phyloP scores from a whole-genome alignment of 1,284 basidiomycete genomes.

The Naganishia cerealis region DNA sequence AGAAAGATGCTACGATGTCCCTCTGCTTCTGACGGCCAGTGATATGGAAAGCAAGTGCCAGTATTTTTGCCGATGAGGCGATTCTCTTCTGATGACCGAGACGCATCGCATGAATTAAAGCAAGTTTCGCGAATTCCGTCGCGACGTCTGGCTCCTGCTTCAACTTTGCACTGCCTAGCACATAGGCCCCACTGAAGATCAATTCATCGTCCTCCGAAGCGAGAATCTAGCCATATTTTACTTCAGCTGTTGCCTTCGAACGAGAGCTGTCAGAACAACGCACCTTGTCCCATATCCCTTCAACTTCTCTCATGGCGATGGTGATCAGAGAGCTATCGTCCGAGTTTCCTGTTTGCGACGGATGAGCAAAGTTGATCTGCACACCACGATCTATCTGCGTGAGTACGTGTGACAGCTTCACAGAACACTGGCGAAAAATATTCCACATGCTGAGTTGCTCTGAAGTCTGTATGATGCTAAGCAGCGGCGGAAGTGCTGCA shows the following conservation, averaged over 20 bases:
- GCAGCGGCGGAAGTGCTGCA: conserved; percentile 42
- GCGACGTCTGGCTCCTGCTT: neutral
- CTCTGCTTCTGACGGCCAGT: neutral
- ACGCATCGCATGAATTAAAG: conserved; percentile 4
- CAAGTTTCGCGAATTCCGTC: conserved; percentile 10
- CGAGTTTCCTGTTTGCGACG: neutral
- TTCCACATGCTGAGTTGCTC: conserved; percentile 44
- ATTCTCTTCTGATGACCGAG: conserved; percentile 13
- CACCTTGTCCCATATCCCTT: conserved; percentile 33
- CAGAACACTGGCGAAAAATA: conserved; percentile 41
- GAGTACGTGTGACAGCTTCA: conserved; percentile 44
- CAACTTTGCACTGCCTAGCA: conserved; percentile 18
- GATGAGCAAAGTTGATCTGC: conserved; percentile 11
- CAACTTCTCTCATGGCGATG: conserved; percentile 20
- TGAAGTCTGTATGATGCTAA: conserved; percentile 42
- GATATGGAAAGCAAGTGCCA: conserved; percentile 15
- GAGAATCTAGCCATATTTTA: conserved; percentile 16
- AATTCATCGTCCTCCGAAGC: conserved; percentile 30
- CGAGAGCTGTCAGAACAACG: neutral
- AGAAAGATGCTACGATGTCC: conserved; percentile 13
- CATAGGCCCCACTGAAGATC: conserved; percentile 24
- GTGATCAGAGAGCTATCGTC: conserved; percentile 4
- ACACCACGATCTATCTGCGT: conserved; percentile 41
- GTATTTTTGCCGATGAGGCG: conserved; percentile 5
- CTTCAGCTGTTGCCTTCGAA: neutral